Conservation (phyloP, 2,329 filamentous ascomycete genomes). For the Hypocreales sp. region DNA sequence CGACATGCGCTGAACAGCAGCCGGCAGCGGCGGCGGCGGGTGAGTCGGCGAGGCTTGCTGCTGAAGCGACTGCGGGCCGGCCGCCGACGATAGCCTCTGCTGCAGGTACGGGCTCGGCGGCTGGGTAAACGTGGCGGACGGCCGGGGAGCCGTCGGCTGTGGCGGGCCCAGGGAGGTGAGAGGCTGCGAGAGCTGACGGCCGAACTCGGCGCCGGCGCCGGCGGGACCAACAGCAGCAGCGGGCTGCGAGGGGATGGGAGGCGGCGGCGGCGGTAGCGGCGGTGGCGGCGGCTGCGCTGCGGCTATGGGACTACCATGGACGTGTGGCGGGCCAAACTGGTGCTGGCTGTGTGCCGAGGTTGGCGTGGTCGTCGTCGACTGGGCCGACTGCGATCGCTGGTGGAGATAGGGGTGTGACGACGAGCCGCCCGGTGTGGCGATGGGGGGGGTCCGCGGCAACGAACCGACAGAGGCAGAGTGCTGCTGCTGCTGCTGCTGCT, state of each 20-base stretch:
- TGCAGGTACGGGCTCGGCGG: conserved; percentile 43
- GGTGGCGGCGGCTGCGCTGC: conserved; percentile 24
- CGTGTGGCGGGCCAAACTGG: conserved; percentile 32
- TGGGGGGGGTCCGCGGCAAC: conserved; percentile 33
- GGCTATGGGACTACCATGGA: conserved; percentile 36
- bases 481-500: conserved; percentile 22
- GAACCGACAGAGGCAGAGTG: no score
- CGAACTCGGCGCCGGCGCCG: no score
- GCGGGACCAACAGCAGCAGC: no score
- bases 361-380: conserved; percentile 45
- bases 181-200: conserved; percentile 37
- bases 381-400: conserved; percentile 39
- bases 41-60: conserved; percentile 11
- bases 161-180: conserved; percentile 37
- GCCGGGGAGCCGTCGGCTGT: conserved; percentile 24
- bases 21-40: conserved; percentile 5
- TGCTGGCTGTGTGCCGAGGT: conserved; percentile 46
- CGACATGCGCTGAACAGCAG: conserved; percentile 7
- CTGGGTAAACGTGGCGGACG: conserved; percentile 29
- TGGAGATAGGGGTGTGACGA: conserved; percentile 21
- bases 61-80: conserved; percentile 16
- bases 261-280: conserved; percentile 21
- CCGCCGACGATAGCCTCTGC: conserved; percentile 24
- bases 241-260: no score
- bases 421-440: conserved; percentile 24